A percentile compares a stretch with the other conserved stretches of the same genome.
These are phyloP conservation scores for Heracleum sosnowskyi DNA, from an alignment of 129 eudicot genomes.

Conservation along the genomic window DNA sequence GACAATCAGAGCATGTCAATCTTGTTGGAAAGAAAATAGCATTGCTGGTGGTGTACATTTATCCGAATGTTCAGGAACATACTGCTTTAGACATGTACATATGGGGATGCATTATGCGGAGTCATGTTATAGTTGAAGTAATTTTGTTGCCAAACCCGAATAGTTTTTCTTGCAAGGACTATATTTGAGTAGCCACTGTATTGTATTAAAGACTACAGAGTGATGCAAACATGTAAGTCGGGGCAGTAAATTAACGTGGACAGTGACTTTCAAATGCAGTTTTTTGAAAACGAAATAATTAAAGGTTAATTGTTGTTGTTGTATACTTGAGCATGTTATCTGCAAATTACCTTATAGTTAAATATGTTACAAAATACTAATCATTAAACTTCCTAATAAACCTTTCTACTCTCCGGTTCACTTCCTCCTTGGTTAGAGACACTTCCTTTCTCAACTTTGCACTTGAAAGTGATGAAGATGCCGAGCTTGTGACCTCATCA, in stretches of 20 bases:
- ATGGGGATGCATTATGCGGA: not conserved
- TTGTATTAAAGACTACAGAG: not conserved
- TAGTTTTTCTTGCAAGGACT: not conserved
- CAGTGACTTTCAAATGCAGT: not conserved
- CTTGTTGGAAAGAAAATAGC: not conserved
- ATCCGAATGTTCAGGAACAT: not conserved
- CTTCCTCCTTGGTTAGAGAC: conserved; percentile 64
- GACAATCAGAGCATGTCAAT: conserved; percentile 3
- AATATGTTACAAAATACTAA: not conserved
- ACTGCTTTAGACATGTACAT: conserved; percentile 17
- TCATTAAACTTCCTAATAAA: conserved; percentile 70
- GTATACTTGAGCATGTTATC: not conserved
- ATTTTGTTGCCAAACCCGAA: not conserved
- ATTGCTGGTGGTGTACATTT: conserved; percentile 7
- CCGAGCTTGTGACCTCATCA: conserved; percentile 5
- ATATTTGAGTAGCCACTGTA: not conserved
- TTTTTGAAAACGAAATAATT: not conserved
- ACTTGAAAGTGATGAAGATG: not conserved
- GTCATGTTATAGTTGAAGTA: not conserved
- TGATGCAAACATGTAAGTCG: not conserved
- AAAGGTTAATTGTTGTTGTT: not conserved
- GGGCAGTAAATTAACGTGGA: not conserved
- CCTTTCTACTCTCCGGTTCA: conserved; percentile 82
- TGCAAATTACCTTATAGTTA: not conserved
- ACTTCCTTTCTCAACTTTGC: conserved; percentile 47